These are phyloP conservation scores for Lactuca sativa DNA, from an alignment of 129 eudicot species.

Conservation along the genomic window DNA sequence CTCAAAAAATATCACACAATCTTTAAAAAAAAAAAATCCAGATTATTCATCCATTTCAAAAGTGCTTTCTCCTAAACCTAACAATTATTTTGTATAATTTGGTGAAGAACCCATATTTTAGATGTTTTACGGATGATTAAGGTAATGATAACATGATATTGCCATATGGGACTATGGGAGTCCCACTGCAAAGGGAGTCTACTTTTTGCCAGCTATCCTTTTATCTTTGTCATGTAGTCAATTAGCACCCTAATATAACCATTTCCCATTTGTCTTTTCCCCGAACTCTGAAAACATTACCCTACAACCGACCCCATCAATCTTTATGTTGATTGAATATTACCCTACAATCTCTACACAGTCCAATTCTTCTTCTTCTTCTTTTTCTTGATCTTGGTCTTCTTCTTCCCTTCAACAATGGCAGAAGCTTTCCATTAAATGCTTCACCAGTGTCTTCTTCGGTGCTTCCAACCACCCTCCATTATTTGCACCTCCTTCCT, in stretches of 20 bases:
- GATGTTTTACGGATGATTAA: neutral
- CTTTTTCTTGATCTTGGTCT: constrained; percentile 5
- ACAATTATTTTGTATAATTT: no score
- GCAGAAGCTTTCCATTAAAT: constrained; percentile 26
- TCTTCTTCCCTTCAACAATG: constrained; percentile 17
- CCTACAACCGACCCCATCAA: constrained; percentile 32
- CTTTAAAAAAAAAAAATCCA: no score
- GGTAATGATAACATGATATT: no score
- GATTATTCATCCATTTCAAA: no score
- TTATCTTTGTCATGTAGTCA: constrained; percentile 29
- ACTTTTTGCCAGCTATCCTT: constrained; percentile 33
- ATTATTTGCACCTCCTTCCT: constrained; percentile 24
- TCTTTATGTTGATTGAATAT: constrained; percentile 12
- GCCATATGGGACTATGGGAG: neutral
- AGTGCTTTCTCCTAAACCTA: no score
- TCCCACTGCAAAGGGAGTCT: neutral
- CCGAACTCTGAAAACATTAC: constrained; percentile 5
- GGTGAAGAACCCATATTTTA: no score
- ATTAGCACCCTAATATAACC: constrained; percentile 19
- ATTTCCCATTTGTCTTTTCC: constrained; percentile 29
- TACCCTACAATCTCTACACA: neutral
- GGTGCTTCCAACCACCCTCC: constrained; percentile 32
- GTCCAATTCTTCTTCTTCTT: neutral
- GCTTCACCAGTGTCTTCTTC: constrained; percentile 16
- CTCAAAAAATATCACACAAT: no score